These are phyloP conservation scores for Ramularia endophylla DNA, from an alignment of 2,329 filamentous ascomycete genomes.

Conservation along the genomic window DNA sequence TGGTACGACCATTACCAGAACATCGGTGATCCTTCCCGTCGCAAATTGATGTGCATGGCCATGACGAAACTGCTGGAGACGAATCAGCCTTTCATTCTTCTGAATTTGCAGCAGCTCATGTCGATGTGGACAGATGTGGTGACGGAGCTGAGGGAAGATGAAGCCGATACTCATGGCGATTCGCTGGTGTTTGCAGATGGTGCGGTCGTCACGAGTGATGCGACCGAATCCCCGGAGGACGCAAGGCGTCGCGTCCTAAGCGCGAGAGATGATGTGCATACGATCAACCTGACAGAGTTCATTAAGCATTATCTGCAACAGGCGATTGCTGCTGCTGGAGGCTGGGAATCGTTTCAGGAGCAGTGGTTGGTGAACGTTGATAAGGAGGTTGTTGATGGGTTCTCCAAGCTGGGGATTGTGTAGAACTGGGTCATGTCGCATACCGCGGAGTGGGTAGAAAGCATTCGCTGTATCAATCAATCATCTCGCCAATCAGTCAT, in stretches of 20 bases:
- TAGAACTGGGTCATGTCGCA: conserved; percentile 10
- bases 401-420: conserved; percentile 40
- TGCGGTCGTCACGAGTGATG: conserved; percentile 5
- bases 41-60: conserved; percentile 68
- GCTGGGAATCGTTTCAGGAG: conserved; percentile 59
- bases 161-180: conserved; percentile 26
- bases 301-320: conserved; percentile 56
- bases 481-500: no score
- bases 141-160: conserved; percentile 54
- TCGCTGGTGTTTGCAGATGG: conserved; percentile 35
- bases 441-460: no score
- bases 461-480: no score
- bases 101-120: conserved; percentile 63
- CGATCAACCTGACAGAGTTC: conserved; percentile 58
- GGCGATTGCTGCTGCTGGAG: conserved; percentile 56
- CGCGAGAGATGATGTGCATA: conserved; percentile 61
- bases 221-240: conserved; percentile 41
- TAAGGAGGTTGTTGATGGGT: conserved; percentile 61
- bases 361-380: conserved; percentile 72
- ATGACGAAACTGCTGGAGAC: conserved; percentile 67
- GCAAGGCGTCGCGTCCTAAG: conserved; percentile 44
- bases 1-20: conserved; percentile 64
- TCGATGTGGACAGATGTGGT: conserved; percentile 69
- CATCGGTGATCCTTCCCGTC: conserved; percentile 58
- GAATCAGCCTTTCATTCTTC: conserved; percentile 41